Percentiles rank a stretch among this genome's conserved stretches.
Evolutionary conservation across 1,284 basidiomycete genomes (phyloP).

Genomic region (Moesziomyces sp.): DNA sequence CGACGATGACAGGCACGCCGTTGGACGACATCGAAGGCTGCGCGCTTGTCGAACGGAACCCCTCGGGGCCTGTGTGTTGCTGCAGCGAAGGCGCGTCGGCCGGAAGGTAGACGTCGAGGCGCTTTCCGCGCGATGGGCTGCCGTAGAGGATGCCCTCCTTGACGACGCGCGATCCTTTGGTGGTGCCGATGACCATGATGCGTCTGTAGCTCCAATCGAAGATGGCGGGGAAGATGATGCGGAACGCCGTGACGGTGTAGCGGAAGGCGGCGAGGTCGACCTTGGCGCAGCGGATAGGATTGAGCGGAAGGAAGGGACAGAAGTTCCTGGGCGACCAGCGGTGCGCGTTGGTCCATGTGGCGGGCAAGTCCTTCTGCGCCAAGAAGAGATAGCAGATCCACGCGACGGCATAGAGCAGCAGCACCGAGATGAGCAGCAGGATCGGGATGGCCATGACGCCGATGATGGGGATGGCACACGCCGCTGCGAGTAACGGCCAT

Average conservation of each 20-base stretch:
- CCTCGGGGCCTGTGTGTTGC: neutral
- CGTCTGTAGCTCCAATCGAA: conserved; percentile 63
- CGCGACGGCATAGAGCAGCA: conserved; percentile 62
- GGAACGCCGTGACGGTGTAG: conserved; percentile 53
- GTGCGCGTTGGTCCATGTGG: conserved; percentile 23
- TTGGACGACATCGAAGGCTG: conserved; percentile 9
- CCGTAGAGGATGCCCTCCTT: conserved; percentile 64
- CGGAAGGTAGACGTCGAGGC: conserved; percentile 64
- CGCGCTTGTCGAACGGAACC: neutral
- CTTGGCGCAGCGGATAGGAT: conserved; percentile 60
- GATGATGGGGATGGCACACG: conserved; percentile 57
- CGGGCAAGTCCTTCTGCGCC: conserved; percentile 63
- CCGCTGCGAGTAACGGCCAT: conserved; percentile 57
- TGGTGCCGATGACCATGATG: conserved; percentile 65
- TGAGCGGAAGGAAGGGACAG: conserved; percentile 63
- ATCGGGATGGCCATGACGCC: conserved; percentile 64
- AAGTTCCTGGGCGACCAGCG: conserved; percentile 24
- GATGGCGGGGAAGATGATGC: conserved; percentile 53
- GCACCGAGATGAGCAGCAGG: conserved; percentile 57
- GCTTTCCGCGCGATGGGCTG: conserved; percentile 43
- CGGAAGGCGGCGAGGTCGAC: conserved; percentile 56
- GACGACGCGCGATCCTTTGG: conserved; percentile 54
- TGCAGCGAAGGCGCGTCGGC: conserved; percentile 19
- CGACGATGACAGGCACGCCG: conserved; percentile 66
- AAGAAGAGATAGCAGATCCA: conserved; percentile 66